Evolutionary conservation across 2,329 filamentous ascomycete species (phyloP).

Genomic region (Scedosporium dehoogii): DNA sequence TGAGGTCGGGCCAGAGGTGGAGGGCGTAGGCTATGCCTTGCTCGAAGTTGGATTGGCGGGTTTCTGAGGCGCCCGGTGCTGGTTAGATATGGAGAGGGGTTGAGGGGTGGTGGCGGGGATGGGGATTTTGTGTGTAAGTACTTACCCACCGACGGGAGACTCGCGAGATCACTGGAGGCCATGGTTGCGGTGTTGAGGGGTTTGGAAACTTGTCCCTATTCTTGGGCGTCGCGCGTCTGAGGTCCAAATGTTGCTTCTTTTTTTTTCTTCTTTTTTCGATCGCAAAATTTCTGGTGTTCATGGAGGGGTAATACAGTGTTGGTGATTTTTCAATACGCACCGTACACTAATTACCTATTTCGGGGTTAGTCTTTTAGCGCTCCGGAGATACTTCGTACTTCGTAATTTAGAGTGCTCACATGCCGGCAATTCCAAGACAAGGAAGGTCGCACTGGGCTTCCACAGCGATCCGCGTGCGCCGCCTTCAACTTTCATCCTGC

Average conservation of each 20-base stretch:
- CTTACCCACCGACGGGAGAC: constrained; percentile 5
- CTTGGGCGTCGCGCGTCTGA: background rate
- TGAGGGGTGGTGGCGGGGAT: background rate
- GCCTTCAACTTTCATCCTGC: background rate
- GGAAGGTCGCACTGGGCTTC: too few relatives aligned
- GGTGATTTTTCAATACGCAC: background rate
- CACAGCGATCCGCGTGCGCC: too few relatives aligned
- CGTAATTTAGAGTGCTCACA: too few relatives aligned
- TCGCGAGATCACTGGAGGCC: constrained; percentile 9
- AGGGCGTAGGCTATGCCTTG: constrained; percentile 77
- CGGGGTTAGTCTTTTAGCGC: background rate
- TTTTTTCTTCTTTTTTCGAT: background rate
- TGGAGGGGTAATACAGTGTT: constrained; percentile 4
- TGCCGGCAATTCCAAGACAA: too few relatives aligned
- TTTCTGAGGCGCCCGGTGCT: constrained; percentile 26
- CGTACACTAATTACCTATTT: background rate
- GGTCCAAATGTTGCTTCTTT: background rate
- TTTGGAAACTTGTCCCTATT: background rate
- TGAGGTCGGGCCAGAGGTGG: constrained; percentile 80
- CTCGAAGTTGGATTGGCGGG: constrained; percentile 62
- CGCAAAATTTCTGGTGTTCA: background rate
- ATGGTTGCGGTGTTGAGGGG: background rate
- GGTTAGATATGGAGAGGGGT: background rate
- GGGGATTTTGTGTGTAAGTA: constrained; percentile 3
- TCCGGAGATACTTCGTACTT: too few relatives aligned